Evolutionary conservation across 768 basidiomycete species (phyloP), one percentile per base, ranked within the genome.

Genomic region (Tylopilus plumbeoviolaceoides): DNA sequence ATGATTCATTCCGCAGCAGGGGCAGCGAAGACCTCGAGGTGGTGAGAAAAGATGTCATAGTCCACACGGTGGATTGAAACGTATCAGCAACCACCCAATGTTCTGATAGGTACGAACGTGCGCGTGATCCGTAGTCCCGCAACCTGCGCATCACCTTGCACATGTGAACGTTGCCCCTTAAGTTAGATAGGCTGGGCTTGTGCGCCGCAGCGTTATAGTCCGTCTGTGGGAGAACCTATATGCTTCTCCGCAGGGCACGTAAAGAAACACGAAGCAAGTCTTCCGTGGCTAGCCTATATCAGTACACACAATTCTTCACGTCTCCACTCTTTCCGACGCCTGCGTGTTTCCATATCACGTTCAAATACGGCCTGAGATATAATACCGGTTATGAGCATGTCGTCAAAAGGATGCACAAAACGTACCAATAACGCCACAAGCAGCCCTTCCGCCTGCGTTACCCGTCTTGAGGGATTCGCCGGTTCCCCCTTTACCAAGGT

Each of bases 361-460:
- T 60, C 57, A 67, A 33, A 31, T 48, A 40, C 53, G 68, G 2
- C 68, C 65, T 67, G 25, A 35, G 20, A 40, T 25, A 30, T 30
- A 21, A 47, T 21, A 21, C 3, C 20, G 17, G 15, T 59, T 17
- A 39, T 20, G 23, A 28, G 14, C 14, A 41, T 42, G 44, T 51
- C 30, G 33, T 58, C 11, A 35, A 9, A 20, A 23, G 20, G 44
- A 51, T 40, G 53, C 35, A 40, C 48, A 44, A 43, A 50, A 53
- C 67, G 51, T 66, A 81, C 87, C 88, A 59, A 91, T 87, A 47
- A 91, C 81, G 59, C 89, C 90, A 63, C 91, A 92, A 12, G 91
- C 89, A n/a, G 81, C 78, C 51, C 89, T 76, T 28, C 75, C 82
- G 11, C 86, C 85, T 15, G 90, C 85, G 63, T 91, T 88, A 9